Percentiles rank a stretch among this genome's conserved stretches.
phyloP scores from a whole-genome alignment of 1,284 basidiomycete genomes.

The Coniophora puteana region DNA sequence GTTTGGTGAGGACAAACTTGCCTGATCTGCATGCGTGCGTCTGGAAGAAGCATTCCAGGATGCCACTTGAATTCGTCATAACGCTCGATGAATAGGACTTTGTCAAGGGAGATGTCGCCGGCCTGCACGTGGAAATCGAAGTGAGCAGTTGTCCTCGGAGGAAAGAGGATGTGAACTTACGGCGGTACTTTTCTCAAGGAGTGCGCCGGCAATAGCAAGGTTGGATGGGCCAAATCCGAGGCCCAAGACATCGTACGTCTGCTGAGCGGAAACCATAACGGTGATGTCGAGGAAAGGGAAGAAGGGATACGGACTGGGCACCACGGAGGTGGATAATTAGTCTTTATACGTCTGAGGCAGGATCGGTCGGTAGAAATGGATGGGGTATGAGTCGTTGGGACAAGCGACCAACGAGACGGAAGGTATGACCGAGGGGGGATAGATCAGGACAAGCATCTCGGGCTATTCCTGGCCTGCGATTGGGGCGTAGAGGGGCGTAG shows the following conservation, averaged over 20 bases:
- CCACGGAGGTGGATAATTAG: no score
- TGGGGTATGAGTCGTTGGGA: no score
- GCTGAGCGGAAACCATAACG: neutral
- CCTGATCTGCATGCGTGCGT: slow-evolving; percentile 59
- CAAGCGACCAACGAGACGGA: no score
- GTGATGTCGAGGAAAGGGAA: slow-evolving; percentile 1
- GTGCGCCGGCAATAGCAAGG: slow-evolving; percentile 52
- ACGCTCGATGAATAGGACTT: slow-evolving; percentile 49
- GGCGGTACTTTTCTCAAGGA: slow-evolving; percentile 38
- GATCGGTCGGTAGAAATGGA: no score
- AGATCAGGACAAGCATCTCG: no score
- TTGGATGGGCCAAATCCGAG: slow-evolving; percentile 62
- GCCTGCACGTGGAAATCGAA: slow-evolving; percentile 3
- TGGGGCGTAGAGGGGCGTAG: no score
- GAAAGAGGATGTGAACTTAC: slow-evolving; percentile 6
- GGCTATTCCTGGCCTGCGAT: no score
- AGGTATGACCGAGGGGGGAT: no score
- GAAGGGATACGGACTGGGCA: neutral
- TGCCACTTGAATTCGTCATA: slow-evolving; percentile 51
- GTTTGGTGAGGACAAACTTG: slow-evolving; percentile 16
- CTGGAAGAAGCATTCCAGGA: slow-evolving; percentile 56
- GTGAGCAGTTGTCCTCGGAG: slow-evolving; percentile 4
- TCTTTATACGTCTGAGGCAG: no score
- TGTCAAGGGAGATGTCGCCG: slow-evolving; percentile 28
- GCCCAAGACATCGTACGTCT: slow-evolving; percentile 44